These are phyloP conservation scores for Jackrogersella minutella DNA, from an alignment of 495 filamentous ascomycete species.

Conservation along the genomic window DNA sequence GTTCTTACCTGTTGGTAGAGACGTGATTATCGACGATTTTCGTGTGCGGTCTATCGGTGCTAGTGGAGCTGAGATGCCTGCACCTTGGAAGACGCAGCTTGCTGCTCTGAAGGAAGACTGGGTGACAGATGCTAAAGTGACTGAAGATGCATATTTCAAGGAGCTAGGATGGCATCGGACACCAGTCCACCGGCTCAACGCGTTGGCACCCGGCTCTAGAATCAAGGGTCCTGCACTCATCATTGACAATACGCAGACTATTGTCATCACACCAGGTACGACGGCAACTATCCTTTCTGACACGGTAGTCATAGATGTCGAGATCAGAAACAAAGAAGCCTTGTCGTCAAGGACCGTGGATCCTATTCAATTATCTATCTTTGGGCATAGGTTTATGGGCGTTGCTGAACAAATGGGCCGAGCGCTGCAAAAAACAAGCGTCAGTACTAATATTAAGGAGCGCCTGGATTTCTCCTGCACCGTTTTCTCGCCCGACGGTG, in stretches of 20 bases:
- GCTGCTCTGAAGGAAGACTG: not conserved
- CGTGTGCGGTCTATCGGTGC: slow-evolving; percentile 76
- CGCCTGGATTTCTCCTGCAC: slow-evolving; percentile 96
- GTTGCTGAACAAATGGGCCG: slow-evolving; percentile 98
- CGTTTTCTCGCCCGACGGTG: slow-evolving; percentile 87
- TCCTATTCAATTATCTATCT: slow-evolving; percentile 93
- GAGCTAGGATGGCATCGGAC: slow-evolving; percentile 74
- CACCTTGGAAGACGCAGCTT: not conserved
- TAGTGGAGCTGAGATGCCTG: slow-evolving; percentile 51
- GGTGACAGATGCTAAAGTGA: not conserved
- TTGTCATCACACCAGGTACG: slow-evolving; percentile 76
- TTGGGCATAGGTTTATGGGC: slow-evolving; percentile 97
- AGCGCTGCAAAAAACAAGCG: slow-evolving; percentile 94
- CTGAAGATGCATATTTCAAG: slow-evolving; percentile 64
- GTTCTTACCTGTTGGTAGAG: slow-evolving; percentile 74
- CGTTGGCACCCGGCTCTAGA: slow-evolving; percentile 70
- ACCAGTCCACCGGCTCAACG: slow-evolving; percentile 73
- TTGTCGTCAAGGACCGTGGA: slow-evolving; percentile 71
- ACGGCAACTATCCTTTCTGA: slow-evolving; percentile 66
- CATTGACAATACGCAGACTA: slow-evolving; percentile 85
- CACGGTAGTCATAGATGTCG: slow-evolving; percentile 71
- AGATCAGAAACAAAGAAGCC: slow-evolving; percentile 52
- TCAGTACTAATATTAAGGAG: slow-evolving; percentile 98
- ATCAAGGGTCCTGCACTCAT: slow-evolving; percentile 79
- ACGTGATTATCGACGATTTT: slow-evolving; percentile 82